These are phyloP conservation scores for Eucalyptus rudis DNA, from an alignment of 345 rosid species.

Conservation along the genomic window DNA sequence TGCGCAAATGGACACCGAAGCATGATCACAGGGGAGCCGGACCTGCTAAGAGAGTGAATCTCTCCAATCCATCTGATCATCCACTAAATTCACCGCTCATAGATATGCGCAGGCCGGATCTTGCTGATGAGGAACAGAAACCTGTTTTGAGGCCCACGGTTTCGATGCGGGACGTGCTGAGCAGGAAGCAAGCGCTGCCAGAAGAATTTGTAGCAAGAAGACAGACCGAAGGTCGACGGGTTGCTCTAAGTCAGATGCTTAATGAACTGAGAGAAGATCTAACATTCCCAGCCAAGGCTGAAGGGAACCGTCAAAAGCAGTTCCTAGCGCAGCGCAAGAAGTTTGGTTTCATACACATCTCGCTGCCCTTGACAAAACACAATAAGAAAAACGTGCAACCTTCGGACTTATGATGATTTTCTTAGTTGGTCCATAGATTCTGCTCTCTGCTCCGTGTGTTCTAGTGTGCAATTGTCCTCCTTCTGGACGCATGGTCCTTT, in stretches of 20 bases:
- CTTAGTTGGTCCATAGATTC: neutral
- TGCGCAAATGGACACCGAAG: slow-evolving; percentile 48
- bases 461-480: neutral
- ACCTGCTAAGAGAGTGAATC: slow-evolving; percentile 10
- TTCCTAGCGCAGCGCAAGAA: slow-evolving; percentile 51
- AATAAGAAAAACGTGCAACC: slow-evolving; percentile 43
- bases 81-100: slow-evolving; percentile 21
- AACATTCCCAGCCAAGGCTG: slow-evolving; percentile 24
- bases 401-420: neutral
- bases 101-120: slow-evolving; percentile 11
- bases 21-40: slow-evolving; percentile 20
- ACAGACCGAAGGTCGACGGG: slow-evolving; percentile 39
- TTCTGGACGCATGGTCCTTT: neutral
- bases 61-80: slow-evolving; percentile 23
- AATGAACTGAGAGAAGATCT: slow-evolving; percentile 65
- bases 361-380: slow-evolving; percentile 64
- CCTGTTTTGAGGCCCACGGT: slow-evolving; percentile 55
- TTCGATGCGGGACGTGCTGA: slow-evolving; percentile 90
- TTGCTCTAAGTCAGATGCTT: slow-evolving; percentile 81
- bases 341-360: slow-evolving; percentile 82
- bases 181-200: slow-evolving; percentile 52
- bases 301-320: slow-evolving; percentile 28
- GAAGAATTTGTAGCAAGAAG: slow-evolving; percentile 32
- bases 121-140: slow-evolving; percentile 16
- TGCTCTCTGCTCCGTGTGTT: neutral